Evolutionary conservation across 2,329 filamentous ascomycete genomes (phyloP), one percentile per base, ranked within the genome.

Genomic region (Periconia sp.): DNA sequence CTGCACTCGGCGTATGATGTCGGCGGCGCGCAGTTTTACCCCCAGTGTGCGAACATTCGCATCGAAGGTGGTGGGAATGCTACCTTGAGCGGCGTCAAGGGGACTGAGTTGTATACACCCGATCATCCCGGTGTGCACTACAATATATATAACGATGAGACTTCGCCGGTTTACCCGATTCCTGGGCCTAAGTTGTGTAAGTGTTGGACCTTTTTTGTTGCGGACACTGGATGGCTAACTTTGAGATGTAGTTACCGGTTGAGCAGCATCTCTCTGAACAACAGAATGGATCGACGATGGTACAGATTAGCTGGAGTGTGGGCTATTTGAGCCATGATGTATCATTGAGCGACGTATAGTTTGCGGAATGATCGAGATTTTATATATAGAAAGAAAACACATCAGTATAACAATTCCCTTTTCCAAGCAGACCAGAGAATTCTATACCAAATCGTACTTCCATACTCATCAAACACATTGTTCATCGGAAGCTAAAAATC

Each of bases 21-120:
- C 1, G 77, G 79, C 47, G 79, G 79, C 19, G 80, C 80, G 2
- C 81, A 80, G 73, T 75, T 74, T 63, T 83, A 80, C 65, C 80
- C 75, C 35, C 78, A 81, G 68, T 84, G 81, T 60, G 62, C 81
- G 48, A 81, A 81, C 65, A 68, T 82, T 31, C 65, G 77, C 54
- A 70, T 82, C 49, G 74, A 66, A 45, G 79, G 79, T 19, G 69
- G 70, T n/a, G 79, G 79, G 17, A 70, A 68, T 17, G 53, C 41
- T 1, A 69, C 65, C 41, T 49, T 65, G 23, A 71, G 69, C 15
- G 56, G 65, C 45, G 41, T 15, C 45, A 19, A 47, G 40, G 27
- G 35, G 15, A 37, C 33, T 11, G 33, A 37, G 33, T n/a, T 37
- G 11, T 37, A 37, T n/a, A 37, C 33, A n/a, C 33, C 33, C 3